Percentiles rank a stretch among this genome's conserved stretches.
Evolutionary conservation across 1,139 yeast genomes (phyloP).

Genomic region (Taphrina flavorubra): DNA sequence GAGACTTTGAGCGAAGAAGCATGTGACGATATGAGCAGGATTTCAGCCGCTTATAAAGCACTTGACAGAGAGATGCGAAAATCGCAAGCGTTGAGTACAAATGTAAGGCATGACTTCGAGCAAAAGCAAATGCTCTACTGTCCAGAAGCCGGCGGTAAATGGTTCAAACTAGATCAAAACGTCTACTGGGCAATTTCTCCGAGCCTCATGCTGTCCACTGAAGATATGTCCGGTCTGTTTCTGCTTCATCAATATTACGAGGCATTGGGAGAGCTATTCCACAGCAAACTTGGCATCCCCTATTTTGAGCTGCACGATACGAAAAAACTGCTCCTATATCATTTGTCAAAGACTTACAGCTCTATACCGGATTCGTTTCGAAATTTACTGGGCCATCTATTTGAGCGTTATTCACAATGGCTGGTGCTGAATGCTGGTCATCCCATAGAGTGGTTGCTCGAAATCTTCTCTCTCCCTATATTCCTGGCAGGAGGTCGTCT

Average conservation of each 20-base stretch:
- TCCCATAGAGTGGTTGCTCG: not conserved
- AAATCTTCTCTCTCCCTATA: not conserved
- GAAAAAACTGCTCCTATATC: not conserved
- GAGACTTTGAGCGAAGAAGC: not conserved
- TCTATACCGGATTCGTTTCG: not conserved
- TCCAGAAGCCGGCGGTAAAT: not conserved
- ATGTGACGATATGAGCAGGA: not conserved
- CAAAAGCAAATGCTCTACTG: not conserved
- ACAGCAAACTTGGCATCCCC: not conserved
- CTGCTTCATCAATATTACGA: not conserved
- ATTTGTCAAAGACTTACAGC: not conserved
- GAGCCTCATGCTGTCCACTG: not conserved
- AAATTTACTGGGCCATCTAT: not conserved
- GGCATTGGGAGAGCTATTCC: not conserved
- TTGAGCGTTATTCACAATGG: not conserved
- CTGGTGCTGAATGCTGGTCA: not conserved
- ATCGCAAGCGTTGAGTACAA: not conserved
- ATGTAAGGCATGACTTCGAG: not conserved
- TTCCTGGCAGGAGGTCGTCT: not conserved
- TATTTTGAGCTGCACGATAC: not conserved
- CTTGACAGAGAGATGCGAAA: conserved; percentile 7
- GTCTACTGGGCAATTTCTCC: conserved; percentile 12
- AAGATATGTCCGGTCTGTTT: not conserved
- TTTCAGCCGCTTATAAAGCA: not conserved
- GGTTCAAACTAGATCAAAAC: not conserved